Conservation (phyloP, 2,329 filamentous ascomycete genomes). For the Pyricularia grisea region DNA sequence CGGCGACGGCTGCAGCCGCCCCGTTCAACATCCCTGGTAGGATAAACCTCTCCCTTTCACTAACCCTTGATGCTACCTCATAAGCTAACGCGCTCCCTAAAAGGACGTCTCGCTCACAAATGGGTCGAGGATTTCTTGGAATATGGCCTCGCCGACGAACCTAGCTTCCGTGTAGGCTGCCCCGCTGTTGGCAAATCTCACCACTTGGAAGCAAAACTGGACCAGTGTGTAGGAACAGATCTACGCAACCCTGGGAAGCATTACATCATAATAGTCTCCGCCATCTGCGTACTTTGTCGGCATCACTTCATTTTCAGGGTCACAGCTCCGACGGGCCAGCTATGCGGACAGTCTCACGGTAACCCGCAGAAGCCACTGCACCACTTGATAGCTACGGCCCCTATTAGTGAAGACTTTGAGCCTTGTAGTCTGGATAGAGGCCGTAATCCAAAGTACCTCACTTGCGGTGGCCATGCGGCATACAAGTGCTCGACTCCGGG, state of each 20-base stretch:
- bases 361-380: constrained; percentile 13
- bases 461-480: constrained; percentile 23
- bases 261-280: constrained; percentile 12
- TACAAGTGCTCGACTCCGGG: constrained; percentile 31
- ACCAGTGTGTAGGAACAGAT: not conserved
- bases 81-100: not conserved
- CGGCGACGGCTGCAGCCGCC: not conserved
- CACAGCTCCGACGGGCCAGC: constrained; percentile 6
- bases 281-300: constrained; percentile 21
- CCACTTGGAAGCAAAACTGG: not conserved
- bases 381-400: constrained; percentile 13
- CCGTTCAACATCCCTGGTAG: not conserved
- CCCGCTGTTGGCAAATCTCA: constrained; percentile 3
- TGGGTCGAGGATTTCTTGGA: constrained; percentile 13
- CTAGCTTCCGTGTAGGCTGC: constrained; percentile 9
- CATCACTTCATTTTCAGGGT: constrained; percentile 22
- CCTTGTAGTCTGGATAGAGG: not conserved
- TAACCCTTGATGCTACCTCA: not conserved
- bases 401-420: constrained; percentile 4
- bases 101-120: constrained; percentile 13
- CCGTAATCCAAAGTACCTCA: constrained; percentile 25
- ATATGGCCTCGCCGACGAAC: constrained; percentile 7
- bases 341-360: constrained; percentile 9
- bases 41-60: not conserved
- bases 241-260: constrained; percentile 2